Base-by-base conservation (phyloP, 2,329 filamentous ascomycete species). In the Magnaporthiopsis incrustans region DNA sequence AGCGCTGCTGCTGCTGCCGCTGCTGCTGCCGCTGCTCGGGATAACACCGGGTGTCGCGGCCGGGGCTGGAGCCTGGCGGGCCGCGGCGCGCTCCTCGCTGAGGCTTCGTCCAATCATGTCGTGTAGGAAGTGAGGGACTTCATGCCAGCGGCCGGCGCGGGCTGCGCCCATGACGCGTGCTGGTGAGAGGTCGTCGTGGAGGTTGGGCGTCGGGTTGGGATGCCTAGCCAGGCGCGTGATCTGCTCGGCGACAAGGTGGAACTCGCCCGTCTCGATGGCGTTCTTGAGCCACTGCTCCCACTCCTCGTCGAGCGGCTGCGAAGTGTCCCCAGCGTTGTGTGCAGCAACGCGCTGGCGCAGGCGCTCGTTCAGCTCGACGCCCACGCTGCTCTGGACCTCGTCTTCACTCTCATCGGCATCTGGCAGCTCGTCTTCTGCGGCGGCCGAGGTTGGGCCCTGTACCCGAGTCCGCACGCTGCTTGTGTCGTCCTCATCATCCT, bases 231-330 rank as follows among this genome's bases (percentile, higher is more conserved):
- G 73, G 63, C 73, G 68, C 62, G 72, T 68, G 65, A 79, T 77
- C 63, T 80, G 77, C 59, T 79, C 77, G 5, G 78, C 76, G 32
- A 82, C 77, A 50, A 82, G 71, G 61, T 79, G 77, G 53, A 86
- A 75, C 64, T 83, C 78, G 65, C 87, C 87, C 7, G 83, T 80
- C 70, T 90, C 88, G 61, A 88, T 83, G 58, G 84, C 86, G 69
- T 87, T 86, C 74, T 90, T 90, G 66, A 90, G 77, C 84, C 87
- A 91, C 73, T 89, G 86, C 73, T 91, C 88, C 87, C 86, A 90
- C 69, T 88, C 87, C 67, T 89, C 86, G 70, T 90, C 88, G 68
- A 90, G 80, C 32, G 85, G 81, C 60, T 82, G 80, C 22, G 81
- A 80, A 35, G 75, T 75, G 67, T 86, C 83, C 58, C 86, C 86